Evolutionary conservation across 208 protist species (phyloP), one percentile per base, ranked within the genome.

Genomic region (Leishmania gerbilli): DNA sequence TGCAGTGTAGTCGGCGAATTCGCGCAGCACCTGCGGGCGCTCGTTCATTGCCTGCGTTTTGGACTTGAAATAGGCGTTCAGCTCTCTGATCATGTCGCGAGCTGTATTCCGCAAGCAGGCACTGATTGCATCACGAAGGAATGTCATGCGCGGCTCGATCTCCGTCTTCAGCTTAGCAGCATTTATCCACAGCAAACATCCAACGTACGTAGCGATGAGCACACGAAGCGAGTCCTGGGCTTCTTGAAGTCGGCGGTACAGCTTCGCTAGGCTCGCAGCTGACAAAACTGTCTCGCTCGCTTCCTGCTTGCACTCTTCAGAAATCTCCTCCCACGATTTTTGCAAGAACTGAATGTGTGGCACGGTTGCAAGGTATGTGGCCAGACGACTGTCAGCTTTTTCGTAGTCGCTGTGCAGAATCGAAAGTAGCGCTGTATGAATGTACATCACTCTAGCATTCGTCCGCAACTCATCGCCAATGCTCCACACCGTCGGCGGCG

Each of bases 181-280:
- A 84, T 98, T 98, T 64, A 98, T 92, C 93, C 94, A 97, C 79
- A 98, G 85, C 71, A 91, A 93, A 76, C 95, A 86, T 11, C 95
- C 93, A 7, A 98, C 93, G 83, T 95, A 95, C 0, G 95, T 95
- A 15, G 95, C 89, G 80, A 96, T 98, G 40, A 98, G 84, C n/a
- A 95, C 93, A 49, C 92, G 89, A 65, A 97, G 81, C 5, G 92
- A 87, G 77, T 96, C 91, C 51, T 96, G 90, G 4, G 94, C 95
- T 49, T 95, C 91, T 76, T 97, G 93, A 7, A 97, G 80, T 60
- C 93, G 91, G 13, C 80, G 84, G 72, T 97, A 98, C 31, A 97
- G 55, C 74, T 95, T 96, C 27, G 88, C 83, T 55, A 97, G 77
- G 27, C 82, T 96, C 37, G 79, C 56, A 19, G 86, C 92, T 0